Evolutionary conservation across 2,329 filamentous ascomycete species (phyloP), one percentile per base, ranked within the genome.

Genomic region (Blumeriella jaapii): DNA sequence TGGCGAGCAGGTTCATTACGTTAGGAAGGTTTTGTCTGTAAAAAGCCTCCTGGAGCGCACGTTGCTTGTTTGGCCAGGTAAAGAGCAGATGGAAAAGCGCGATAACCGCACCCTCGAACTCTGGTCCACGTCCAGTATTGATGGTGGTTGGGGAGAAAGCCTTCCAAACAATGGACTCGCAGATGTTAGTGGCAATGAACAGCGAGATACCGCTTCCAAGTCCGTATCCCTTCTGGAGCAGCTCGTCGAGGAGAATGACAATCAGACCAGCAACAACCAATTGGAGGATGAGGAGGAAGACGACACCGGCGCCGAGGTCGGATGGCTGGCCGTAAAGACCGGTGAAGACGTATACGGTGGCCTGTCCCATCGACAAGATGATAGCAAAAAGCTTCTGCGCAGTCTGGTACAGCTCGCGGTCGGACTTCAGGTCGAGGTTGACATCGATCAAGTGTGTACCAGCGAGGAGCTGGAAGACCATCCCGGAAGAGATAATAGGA

Each of bases 121-220:
- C 91, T 55, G 93, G 93, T 42, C 91, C 91, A 74, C 91, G 86
- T 52, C 91, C 91, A 49, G 93, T 98, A 75, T 98, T 98, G 69
- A 96, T 93, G 59, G 91, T 96, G 42, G 87, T 96, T 38, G 93
- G 93, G 34, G 89, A 96, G 73, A 98, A 96, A 34, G 93, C 91
- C 74, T 95, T 95, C 91, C 91, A 98, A 68, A 98, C 82, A 63
- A 98, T 98, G 39, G 89, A 95, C 72, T 98, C 91, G 83, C 91
- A 98, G 58, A 98, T 96, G 75, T 96, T 96, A 69, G 91, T 98
- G 51, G 91, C 91, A 60, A 98, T 98, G 74, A 98, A 98, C 47
- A 98, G 82, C 30, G 89, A 96, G 61, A 98, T 98, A 67, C 91
- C 91, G 59, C 84, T 93, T 64, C 91, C 91, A 48, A 98, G 81